Evolutionary conservation across 2,329 filamentous ascomycete genomes (phyloP).

Genomic region (Pyrenophora teres): DNA sequence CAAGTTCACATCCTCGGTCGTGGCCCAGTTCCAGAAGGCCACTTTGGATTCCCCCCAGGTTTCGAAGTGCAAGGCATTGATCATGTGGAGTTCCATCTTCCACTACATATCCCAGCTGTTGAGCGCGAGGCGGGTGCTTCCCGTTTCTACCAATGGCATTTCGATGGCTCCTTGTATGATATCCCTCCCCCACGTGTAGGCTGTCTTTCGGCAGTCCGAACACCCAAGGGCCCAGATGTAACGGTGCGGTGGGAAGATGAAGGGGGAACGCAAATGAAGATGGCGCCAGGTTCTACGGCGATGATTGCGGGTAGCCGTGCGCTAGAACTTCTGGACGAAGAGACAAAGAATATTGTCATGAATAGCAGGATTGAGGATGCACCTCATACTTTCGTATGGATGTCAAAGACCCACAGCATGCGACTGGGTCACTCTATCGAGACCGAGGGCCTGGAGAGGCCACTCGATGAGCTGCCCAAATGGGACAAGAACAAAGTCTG

Average conservation of each 20-base stretch:
- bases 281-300: background rate
- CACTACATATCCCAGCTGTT: conserved; percentile 10
- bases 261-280: background rate
- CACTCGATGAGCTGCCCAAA: conserved; percentile 10
- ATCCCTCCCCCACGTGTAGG: background rate
- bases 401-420: conserved; percentile 13
- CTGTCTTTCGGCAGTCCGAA: background rate
- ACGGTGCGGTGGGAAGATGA: conserved; percentile 1
- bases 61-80: conserved; percentile 19
- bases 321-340: background rate
- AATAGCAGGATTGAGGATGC: conserved; percentile 52
- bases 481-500: conserved; percentile 14
- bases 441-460: conserved; percentile 12
- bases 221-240: background rate
- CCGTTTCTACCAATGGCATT: conserved; percentile 3
- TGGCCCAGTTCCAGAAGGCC: conserved; percentile 9
- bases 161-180: background rate
- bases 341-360: background rate
- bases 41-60: conserved; percentile 16
- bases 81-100: conserved; percentile 18
- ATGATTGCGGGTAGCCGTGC: background rate
- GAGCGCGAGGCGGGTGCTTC: conserved; percentile 13
- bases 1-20: conserved; percentile 20
- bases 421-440: conserved; percentile 12
- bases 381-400: conserved; percentile 49